phyloP scores from a whole-genome alignment of 139 green algal species.

The Pleodorina starrii region DNA sequence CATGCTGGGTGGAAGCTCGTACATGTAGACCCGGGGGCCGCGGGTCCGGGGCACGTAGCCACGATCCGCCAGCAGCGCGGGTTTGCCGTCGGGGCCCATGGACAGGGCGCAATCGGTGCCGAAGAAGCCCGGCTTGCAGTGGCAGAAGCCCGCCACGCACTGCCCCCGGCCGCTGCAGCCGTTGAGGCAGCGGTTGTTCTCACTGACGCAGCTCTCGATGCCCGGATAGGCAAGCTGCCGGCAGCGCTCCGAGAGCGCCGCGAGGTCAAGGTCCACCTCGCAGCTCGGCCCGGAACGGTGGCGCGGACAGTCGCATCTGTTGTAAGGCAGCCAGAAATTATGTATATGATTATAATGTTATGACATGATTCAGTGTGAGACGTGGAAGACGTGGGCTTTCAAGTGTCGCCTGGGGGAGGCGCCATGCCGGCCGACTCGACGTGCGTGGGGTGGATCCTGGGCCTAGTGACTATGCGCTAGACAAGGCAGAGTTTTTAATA shows the following conservation, averaged over 20 bases:
- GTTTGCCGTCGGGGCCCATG: conserved; percentile 25
- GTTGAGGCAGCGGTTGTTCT: conserved; percentile 45
- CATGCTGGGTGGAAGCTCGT: conserved; percentile 39
- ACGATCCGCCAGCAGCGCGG: conserved; percentile 42
- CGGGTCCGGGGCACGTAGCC: conserved; percentile 37
- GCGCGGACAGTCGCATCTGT: conserved; percentile 25
- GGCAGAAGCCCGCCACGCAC: conserved; percentile 48
- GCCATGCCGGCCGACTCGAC: too few species aligned
- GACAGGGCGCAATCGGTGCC: conserved; percentile 56
- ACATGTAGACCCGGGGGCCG: conserved; percentile 53
- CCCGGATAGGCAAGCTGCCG: background rate
- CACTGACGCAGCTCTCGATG: background rate
- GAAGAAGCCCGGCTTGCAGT: conserved; percentile 50
- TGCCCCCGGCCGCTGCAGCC: conserved; percentile 27
- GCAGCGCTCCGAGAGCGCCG: background rate
- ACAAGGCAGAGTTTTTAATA: too few species aligned
- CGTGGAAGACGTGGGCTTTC: too few species aligned
- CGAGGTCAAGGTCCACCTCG: background rate
- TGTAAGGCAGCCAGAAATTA: too few species aligned
- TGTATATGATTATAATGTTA: too few species aligned
- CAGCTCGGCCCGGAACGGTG: background rate
- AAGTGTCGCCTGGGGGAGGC: too few species aligned
- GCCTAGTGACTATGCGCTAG: too few species aligned
- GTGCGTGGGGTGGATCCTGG: too few species aligned
- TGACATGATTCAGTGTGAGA: too few species aligned